Conservation (phyloP, 192 early-diverging fungal genomes). For the Coemansia guatemalensis region DNA sequence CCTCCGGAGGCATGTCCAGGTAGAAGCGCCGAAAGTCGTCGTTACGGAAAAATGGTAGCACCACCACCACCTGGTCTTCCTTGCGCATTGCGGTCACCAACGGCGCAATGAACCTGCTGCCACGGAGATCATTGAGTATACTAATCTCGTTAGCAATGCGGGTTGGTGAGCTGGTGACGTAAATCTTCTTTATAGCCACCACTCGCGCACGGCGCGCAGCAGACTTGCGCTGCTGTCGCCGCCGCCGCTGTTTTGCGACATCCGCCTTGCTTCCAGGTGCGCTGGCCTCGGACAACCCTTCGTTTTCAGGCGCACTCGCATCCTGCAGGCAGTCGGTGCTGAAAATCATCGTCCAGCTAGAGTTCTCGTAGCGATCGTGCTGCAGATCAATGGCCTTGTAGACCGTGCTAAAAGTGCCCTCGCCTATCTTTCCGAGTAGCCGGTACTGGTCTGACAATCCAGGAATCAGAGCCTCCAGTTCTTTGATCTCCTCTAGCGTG, state of each 20-base stretch:
- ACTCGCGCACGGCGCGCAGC: conserved; percentile 35
- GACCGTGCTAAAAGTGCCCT: conserved; percentile 90
- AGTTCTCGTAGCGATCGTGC: conserved; percentile 72
- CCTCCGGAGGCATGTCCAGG: conserved; percentile 57
- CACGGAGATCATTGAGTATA: conserved; percentile 71
- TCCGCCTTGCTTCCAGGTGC: not conserved
- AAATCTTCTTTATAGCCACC: conserved; percentile 88
- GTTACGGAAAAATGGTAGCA: conserved; percentile 83
- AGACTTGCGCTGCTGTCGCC: not conserved
- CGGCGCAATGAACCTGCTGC: conserved; percentile 70
- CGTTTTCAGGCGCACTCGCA: conserved; percentile 7
- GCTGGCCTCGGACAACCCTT: not conserved
- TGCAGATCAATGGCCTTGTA: conserved; percentile 85
- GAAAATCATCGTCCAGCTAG: conserved; percentile 58
- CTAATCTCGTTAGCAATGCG: conserved; percentile 82
- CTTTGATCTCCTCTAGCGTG: conserved; percentile 60
- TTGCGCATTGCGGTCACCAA: conserved; percentile 77
- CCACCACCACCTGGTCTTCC: conserved; percentile 77
- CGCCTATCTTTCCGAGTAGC: conserved; percentile 78
- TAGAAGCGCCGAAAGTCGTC: conserved; percentile 80
- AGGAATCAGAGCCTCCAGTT: conserved; percentile 60
- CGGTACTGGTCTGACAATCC: conserved; percentile 61
- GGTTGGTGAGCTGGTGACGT: conserved; percentile 73
- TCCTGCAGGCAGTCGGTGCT: conserved; percentile 9
- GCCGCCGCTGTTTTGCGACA: conserved; percentile 2